phyloP scores from a whole-genome alignment of 129 eudicot species.

The Pulicaria dysenterica region DNA sequence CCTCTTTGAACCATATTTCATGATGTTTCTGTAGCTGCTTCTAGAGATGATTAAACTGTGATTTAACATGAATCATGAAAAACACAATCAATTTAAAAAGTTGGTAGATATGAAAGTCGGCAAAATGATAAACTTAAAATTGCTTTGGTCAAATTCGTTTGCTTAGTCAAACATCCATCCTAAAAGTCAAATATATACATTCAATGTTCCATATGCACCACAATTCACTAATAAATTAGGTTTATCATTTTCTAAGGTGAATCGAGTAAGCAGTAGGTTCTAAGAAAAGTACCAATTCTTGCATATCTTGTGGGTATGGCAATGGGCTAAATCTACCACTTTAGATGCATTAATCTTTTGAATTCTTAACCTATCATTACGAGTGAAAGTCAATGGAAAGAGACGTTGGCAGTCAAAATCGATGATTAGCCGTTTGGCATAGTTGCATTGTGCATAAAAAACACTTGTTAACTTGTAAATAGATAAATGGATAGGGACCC shows the following conservation, averaged over 20 bases:
- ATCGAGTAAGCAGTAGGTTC: constrained; percentile 13
- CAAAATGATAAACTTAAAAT: constrained; percentile 18
- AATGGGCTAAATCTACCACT: constrained; percentile 2
- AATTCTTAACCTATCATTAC: background rate
- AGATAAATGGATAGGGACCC: no score
- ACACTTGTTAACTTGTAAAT: no score
- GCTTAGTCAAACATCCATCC: constrained; percentile 26
- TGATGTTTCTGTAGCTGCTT: background rate
- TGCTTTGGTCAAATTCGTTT: constrained; percentile 16
- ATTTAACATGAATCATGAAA: background rate
- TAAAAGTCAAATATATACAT: constrained; percentile 29
- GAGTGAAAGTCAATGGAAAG: background rate
- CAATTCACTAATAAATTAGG: background rate
- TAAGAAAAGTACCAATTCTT: constrained; percentile 27
- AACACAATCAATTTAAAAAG: no score
- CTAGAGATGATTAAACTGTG: background rate
- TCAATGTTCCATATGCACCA: constrained; percentile 18
- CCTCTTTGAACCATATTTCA: background rate
- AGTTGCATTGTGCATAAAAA: no score
- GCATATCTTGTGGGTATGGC: constrained; percentile 24
- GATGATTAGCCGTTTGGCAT: background rate
- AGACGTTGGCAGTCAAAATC: background rate
- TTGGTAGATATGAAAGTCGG: constrained; percentile 16
- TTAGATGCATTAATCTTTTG: background rate
- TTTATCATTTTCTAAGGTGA: constrained; percentile 18